These are phyloP conservation scores for Puccinia polysora DNA, from an alignment of 1,284 basidiomycete species.

Conservation along the genomic window DNA sequence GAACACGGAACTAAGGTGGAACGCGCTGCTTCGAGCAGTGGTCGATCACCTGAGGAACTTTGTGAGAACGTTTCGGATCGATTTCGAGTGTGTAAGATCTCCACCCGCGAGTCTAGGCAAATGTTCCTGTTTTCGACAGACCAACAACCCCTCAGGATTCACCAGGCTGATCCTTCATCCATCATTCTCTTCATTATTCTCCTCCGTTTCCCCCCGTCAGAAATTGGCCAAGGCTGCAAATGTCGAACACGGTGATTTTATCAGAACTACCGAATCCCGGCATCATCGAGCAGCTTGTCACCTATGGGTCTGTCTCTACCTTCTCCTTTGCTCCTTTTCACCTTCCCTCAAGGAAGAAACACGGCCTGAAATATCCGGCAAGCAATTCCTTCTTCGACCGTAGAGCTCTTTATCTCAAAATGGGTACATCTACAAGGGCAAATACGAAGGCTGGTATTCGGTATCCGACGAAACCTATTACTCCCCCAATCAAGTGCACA, in stretches of 20 bases:
- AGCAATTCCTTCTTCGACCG: background rate
- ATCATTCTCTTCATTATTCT: background rate
- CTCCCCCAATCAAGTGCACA: constrained; percentile 48
- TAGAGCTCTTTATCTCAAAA: constrained; percentile 45
- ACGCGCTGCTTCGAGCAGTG: constrained; percentile 48
- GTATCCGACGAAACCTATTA: constrained; percentile 54
- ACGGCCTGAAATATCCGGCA: background rate
- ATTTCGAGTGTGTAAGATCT: constrained; percentile 48
- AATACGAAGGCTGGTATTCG: constrained; percentile 53
- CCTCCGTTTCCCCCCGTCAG: constrained; percentile 10
- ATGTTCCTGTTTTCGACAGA: too few relatives aligned
- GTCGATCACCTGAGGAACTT: constrained; percentile 46
- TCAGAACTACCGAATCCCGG: constrained; percentile 52
- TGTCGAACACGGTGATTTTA: constrained; percentile 49
- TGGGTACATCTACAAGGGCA: constrained; percentile 51
- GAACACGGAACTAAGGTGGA: constrained; percentile 53
- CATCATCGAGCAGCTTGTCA: constrained; percentile 50
- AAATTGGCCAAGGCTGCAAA: constrained; percentile 49
- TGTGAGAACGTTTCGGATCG: constrained; percentile 51
- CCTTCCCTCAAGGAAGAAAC: background rate
- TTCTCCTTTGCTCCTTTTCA: background rate
- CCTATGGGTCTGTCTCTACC: constrained; percentile 49
- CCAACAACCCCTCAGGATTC: too few relatives aligned
- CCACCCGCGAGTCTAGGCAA: too few relatives aligned
- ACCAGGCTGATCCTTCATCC: background rate